Evolutionary conservation across 1,284 basidiomycete species (phyloP), one percentile per base, ranked within the genome.

Genomic region (Trichosporon sp.): DNA sequence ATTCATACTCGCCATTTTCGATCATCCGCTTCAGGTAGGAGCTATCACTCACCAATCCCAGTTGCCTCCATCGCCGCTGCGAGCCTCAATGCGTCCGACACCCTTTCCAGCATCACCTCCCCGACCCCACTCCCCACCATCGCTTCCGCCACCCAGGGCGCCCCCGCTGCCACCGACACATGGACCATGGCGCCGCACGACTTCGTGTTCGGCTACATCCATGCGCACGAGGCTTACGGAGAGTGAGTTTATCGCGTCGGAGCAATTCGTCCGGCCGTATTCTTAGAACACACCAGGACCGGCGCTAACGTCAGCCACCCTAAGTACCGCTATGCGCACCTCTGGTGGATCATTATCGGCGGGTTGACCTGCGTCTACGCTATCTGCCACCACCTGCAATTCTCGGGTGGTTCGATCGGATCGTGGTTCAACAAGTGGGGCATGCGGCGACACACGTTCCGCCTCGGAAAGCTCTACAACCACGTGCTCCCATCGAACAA

Each of bases 401-500:
- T 81, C 21, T 75, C 76, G 5, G 75, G 74, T 15, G 78, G 79
- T 1, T 71, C 74, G 1, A 6, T 81, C 21, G 81, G 81, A 4
- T 77, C 80, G 9, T 65, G 70, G 0, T 81, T 75, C 70, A 69
- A 75, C 31, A 78, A 75, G 68, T 81, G 80, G 74, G 76, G 76
- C 4, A 79, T 83, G 66, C 65, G 69, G 65, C 63, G 75, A 29
- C 65, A 69, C 63, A 73, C 73, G 6, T 35, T 77, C 25, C 75
- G 77, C 12, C 25, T 64, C 7, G 62, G 70, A 7, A 60, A 21
- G 31, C 27, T 60, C 7, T 60, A 60, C 56, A 60, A 18, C 56
- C 56, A 81, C 27, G 85, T 88, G 7, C 80, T 90, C 4, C 89
- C 89, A 1, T 87, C 88, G 64, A 90, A 91, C 75, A 86, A 86